phyloP scores from a whole-genome alignment of 2,329 filamentous ascomycete species.

The Alternaria gaisen region DNA sequence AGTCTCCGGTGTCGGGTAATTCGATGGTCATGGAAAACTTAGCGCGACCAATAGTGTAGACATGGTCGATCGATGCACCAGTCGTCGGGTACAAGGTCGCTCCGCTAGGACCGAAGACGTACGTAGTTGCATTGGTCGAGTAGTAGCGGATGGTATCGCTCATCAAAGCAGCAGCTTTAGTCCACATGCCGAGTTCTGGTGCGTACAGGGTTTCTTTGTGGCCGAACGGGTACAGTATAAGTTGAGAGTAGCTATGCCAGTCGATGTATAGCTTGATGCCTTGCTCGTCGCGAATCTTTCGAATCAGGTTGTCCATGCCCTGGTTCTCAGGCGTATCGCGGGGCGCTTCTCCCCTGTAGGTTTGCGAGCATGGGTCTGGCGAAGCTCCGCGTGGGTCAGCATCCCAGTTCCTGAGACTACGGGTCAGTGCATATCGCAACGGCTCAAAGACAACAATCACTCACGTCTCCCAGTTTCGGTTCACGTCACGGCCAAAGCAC shows the following conservation, averaged over 20 bases:
- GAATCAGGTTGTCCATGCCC: conserved; percentile 57
- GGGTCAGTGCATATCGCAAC: not conserved
- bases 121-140: conserved; percentile 42
- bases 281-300: conserved; percentile 53
- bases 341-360: conserved; percentile 42
- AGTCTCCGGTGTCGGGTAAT: conserved; percentile 57
- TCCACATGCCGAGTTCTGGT: conserved; percentile 60
- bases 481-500: conserved; percentile 46
- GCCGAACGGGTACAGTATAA: conserved; percentile 66
- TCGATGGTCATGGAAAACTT: conserved; percentile 58
- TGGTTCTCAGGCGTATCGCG: conserved; percentile 41
- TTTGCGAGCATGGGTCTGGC: conserved; percentile 38
- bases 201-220: conserved; percentile 62
- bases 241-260: conserved; percentile 69
- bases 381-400: conserved; percentile 40
- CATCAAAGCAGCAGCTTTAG: conserved; percentile 58
- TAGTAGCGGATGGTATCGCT: conserved; percentile 61
- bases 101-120: conserved; percentile 61
- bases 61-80: conserved; percentile 55
- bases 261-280: conserved; percentile 70
- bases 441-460: not conserved
- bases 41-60: conserved; percentile 52
- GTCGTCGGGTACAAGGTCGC: conserved; percentile 67
- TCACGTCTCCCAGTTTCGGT: conserved; percentile 45
- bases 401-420: conserved; percentile 31